These are phyloP conservation scores for Phylloporus sp. DNA, from an alignment of 768 basidiomycete genomes.

Conservation along the genomic window DNA sequence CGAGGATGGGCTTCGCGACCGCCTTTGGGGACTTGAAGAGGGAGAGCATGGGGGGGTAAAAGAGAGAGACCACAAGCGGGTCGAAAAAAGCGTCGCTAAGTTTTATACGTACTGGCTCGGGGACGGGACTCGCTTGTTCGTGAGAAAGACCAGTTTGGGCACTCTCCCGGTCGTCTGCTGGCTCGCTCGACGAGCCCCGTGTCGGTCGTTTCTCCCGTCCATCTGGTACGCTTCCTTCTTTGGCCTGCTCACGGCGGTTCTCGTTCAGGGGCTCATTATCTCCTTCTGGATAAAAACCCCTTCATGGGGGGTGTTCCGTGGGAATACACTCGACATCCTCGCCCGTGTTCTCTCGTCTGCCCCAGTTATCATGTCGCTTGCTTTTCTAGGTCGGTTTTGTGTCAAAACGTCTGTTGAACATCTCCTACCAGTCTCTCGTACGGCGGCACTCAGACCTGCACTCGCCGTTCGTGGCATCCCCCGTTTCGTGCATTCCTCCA, in stretches of 20 bases:
- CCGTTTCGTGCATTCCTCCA: conserved; percentile 57
- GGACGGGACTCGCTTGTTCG: conserved; percentile 18
- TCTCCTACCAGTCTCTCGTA: conserved; percentile 23
- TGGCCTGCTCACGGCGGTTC: neutral
- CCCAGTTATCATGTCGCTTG: conserved; percentile 42
- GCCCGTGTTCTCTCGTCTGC: neutral
- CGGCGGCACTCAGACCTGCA: conserved; percentile 43
- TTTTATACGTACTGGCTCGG: conserved; percentile 28
- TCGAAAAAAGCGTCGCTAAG: conserved; percentile 3
- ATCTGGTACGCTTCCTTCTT: neutral
- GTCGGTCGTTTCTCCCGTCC: neutral
- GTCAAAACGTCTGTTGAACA: conserved; percentile 32
- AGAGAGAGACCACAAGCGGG: conserved; percentile 3
- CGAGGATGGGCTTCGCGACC: conserved; percentile 1
- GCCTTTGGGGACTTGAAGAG: conserved; percentile 21
- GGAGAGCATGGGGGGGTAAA: conserved; percentile 18
- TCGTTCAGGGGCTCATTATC: conserved; percentile 12
- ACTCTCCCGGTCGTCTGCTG: neutral
- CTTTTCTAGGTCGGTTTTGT: conserved; percentile 31
- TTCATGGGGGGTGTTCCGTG: conserved; percentile 14
- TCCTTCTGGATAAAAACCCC: conserved; percentile 3
- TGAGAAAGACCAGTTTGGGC: conserved; percentile 21
- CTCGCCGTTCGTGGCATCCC: conserved; percentile 37
- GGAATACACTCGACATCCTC: conserved; percentile 2
- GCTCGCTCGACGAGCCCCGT: neutral